Evolutionary conservation across 2,329 filamentous ascomycete genomes (phyloP), one percentile per base, ranked within the genome.

Genomic region (Nemania diffusa): DNA sequence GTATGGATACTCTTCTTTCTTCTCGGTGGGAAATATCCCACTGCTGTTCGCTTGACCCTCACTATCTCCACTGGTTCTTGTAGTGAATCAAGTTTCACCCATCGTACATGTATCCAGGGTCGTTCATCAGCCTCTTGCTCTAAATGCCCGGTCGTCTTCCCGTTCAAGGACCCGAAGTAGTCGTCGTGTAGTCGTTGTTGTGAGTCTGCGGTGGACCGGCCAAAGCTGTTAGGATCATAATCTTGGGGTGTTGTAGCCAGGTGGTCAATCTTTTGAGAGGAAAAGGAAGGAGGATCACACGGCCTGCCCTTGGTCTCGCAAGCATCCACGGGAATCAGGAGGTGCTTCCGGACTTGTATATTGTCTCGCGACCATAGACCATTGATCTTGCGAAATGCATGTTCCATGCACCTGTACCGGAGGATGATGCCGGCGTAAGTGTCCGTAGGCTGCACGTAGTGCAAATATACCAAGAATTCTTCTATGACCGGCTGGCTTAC

Each of bases 301-400:
- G 87, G 86, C 57, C 89, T 87, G 32, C 95, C 94, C 76, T 94
- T 96, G 48, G 94, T 84, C 48, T 91, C 90, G 78, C 95, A 98
- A 46, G 93, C 91, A 78, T 97, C 94, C 4, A 98, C 93, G 0
- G 96, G 96, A 59, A 99, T 82, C 8, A 94, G 86, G 17, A 99
- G 85, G 70, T 88, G 90, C 74, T 92, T 92, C 66, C 94, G 90
- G 55, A 90, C 88, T 78, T 97, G 95, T 40, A 98, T 91, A 69
- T 89, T 93, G 77, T 98, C 96, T 70, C 94, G 93, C 6, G 94
- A 93, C 96, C 96, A 99, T 75, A 99, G 89, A 11, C 96, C 89
- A 78, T 99, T 99, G 44, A 93, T 90, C 77, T 92, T 96, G 65
- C 93, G 87, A 71, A 99, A 90, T 1, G 91, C 87, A 55, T 94